Evolutionary conservation across 768 basidiomycete species (phyloP), one percentile per base, ranked within the genome.

Genomic region (Lactifluus volemus): DNA sequence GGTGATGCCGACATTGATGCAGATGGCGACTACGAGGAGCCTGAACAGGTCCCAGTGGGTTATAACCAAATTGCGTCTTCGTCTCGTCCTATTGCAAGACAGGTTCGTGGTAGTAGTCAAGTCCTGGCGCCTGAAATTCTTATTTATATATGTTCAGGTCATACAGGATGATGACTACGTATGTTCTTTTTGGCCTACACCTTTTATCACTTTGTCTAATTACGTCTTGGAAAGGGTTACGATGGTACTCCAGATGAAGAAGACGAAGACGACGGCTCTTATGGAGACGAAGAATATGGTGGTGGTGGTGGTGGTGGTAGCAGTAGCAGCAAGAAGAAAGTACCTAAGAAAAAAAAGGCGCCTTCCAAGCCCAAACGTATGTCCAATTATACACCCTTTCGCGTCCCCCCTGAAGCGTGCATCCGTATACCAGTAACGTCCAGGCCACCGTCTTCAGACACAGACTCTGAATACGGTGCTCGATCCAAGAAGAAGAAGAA

Each of bases 401-500:
- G 25, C 8, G 1, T 55, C 38, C 11, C 59, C 64, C 67, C 68
- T 56, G 42, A 62, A 52, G n/a, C 25, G 60, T 25, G 25, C 45
- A 47, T 47, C 54, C 59, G 59, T 61, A 68, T 72, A 60, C 73
- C 79, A 62, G 73, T 76, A 54, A 19, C 63, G 9, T 65, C 70
- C 21, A 86, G 85, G 50, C 82, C 81, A 58, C 70, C 78, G 32
- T 79, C 80, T 47, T 89, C 88, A 49, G 89, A 90, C 73, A 90
- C 89, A 12, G 89, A 89, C 72, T 92, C 89, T 3, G 91, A 93
- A 68, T 93, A 92, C 68, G 91, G 89, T 48, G 81, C 87, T 36
- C 85, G 88, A 58, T 82, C 90, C 67, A 91, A 89, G 80, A 91
- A 88, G 77, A 92, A 91, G 80, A 90, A 86, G 76, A 84, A 80